phyloP scores from a whole-genome alignment of 2,329 filamentous ascomycete genomes.

The Leptographium flavum region DNA sequence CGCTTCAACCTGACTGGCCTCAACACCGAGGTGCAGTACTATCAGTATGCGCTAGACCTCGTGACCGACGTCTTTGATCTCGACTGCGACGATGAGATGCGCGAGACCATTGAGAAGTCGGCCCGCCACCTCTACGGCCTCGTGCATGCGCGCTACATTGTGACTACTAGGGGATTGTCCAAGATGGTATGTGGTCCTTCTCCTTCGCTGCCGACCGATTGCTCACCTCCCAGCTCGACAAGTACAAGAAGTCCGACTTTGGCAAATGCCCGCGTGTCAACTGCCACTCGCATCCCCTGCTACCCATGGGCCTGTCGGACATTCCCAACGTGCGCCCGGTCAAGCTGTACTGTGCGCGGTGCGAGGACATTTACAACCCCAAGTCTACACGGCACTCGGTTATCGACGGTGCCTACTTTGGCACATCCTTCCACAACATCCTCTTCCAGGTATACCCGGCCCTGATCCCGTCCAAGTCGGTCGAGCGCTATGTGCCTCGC shows the following conservation, averaged over 20 bases:
- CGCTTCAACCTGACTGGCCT: constrained; percentile 95
- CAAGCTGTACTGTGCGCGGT: constrained; percentile 93
- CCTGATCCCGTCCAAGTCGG: constrained; percentile 72
- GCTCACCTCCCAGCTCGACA: constrained; percentile 59
- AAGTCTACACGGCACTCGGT: constrained; percentile 91
- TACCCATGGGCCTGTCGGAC: constrained; percentile 91
- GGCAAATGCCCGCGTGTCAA: constrained; percentile 95
- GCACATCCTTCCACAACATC: constrained; percentile 96
- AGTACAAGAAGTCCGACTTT: constrained; percentile 97
- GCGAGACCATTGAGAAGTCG: constrained; percentile 95
- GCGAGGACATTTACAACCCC: constrained; percentile 97
- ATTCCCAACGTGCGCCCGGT: constrained; percentile 76
- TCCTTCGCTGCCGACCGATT: not conserved
- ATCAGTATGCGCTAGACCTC: constrained; percentile 94
- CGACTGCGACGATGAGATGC: constrained; percentile 96
- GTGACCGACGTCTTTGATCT: constrained; percentile 98
- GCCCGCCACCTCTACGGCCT: constrained; percentile 90
- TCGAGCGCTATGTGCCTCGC: constrained; percentile 70
- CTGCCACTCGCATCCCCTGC: constrained; percentile 82
- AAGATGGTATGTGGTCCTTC: constrained; percentile 64
- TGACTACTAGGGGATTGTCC: constrained; percentile 80
- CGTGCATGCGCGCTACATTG: constrained; percentile 91
- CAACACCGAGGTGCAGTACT: constrained; percentile 96
- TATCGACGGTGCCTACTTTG: constrained; percentile 97
- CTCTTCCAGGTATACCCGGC: constrained; percentile 96